Base-by-base conservation (phyloP, 805 yeast species). In the Tetrapisispora pingtungensis region DNA sequence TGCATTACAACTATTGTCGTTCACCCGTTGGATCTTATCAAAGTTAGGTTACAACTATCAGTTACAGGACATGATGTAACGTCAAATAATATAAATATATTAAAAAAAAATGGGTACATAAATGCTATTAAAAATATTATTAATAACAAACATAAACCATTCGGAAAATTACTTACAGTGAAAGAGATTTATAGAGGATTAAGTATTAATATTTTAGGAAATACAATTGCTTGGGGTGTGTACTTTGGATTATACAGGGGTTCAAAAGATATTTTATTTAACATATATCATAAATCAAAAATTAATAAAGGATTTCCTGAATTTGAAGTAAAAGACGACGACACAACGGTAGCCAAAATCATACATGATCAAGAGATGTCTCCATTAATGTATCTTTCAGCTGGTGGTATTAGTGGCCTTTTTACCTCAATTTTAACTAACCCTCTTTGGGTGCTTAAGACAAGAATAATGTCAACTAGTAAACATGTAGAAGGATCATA, bases 391-490 rank as follows among this genome's bases (percentile, higher is more conserved):
- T 77, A 78, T 60, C 54, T 81, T 26, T 43, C 65, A 3, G 65
- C 81, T 40, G 84, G 88, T 2, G 72, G 78, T 40, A 50, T 71
- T 1, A 88, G 97, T 0, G 98, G 98, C 0, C 56, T 79, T 34
- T 55, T 79, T 5, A 86, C 96, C 0, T 75, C 94, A 1, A 44
- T 86, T 0, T 35, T 84, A 14, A 89, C 98, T 1, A 93, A 88
- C 58, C 98, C 98, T 1, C 74, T 90, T 10, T 90, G 98, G 98
- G 96, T 93, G 1, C 61, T 93, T 17, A 93, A 93, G 62, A 93
- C 98, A 0, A 71, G 97, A 49, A 81, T 90, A 51, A 71, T 89
- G 55, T 78, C 88, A 17, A 74, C 61, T 13, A 57, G 58, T 38
- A 41, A 47, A 20, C 33, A 34, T 12, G 46, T 55, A 14, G 46